Base-by-base conservation (phyloP, 192 early-diverging fungal genomes). In the Coemansia sp. region DNA sequence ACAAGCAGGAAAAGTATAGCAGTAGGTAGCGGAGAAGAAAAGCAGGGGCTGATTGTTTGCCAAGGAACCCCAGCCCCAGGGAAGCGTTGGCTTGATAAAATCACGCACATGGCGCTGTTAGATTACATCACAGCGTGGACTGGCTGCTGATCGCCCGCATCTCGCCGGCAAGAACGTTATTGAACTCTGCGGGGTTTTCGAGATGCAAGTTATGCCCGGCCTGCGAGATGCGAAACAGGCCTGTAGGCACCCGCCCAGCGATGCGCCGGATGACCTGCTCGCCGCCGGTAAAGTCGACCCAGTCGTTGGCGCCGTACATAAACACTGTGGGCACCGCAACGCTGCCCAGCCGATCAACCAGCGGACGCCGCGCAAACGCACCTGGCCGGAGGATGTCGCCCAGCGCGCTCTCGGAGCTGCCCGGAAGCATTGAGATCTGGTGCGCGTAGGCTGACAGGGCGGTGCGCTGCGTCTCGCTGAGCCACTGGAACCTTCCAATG, bases 161-260 rank as follows among this genome's bases (percentile, higher is more conserved):
- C 75, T 82, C 86, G 58, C 69, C 48, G 4, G 87, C 52, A 22
- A 94, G 60, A 1, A 73, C 76, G 21, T 80, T 61, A 67, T 93
- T 89, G 57, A 93, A 94, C 17, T 70, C 89, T 1, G 61, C 64
- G 21, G 92, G 89, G 65, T 96, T 94, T 66, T 94, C 94, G 38
- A 95, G 67, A 53, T 93, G 92, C 73, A 96, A 71, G 54, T 96
- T 92, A 79, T 96, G 93, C 21, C 92, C 94, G 24, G 86, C 86
- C 56, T 79, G 57, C 1, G 80, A 73, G 11, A 91, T 75, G 38
- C 64, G 82, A 62, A 49, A 82, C 67, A 37, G 85, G 47, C 51
- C 61, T 60, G 24, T 77, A 69, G 4, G 61, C 35, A 78, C 82
- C 25, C 50, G 45, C 5, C 87, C 88, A 12, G 39, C 38, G 77